These are phyloP conservation scores for Claviceps fusiformis DNA, from an alignment of 2,329 filamentous ascomycete species.

Conservation along the genomic window DNA sequence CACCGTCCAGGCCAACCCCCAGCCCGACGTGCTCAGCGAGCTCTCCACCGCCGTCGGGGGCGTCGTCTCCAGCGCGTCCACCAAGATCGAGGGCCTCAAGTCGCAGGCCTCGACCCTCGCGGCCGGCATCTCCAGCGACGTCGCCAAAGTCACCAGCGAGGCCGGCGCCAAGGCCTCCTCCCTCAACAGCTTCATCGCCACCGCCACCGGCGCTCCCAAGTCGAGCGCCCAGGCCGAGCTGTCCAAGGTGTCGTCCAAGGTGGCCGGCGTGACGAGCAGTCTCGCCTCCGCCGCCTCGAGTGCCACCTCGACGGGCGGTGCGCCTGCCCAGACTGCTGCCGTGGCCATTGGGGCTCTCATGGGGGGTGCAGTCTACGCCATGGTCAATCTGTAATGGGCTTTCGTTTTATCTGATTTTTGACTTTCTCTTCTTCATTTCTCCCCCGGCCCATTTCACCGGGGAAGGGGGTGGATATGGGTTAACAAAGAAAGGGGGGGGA, in stretches of 20 bases:
- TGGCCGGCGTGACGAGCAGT: conserved; percentile 8
- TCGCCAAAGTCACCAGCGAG: conserved; percentile 7
- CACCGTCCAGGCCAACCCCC: conserved; percentile 15
- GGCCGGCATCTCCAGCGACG: conserved; percentile 6
- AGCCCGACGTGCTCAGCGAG: conserved; percentile 3
- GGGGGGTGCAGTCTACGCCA: conserved; percentile 30
- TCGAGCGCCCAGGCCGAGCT: conserved; percentile 14
- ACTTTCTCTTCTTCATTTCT: too few relatives aligned
- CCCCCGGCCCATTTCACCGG: too few relatives aligned
- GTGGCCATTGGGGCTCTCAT: conserved; percentile 32
- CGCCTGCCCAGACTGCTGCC: conserved; percentile 26
- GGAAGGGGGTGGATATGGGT: too few relatives aligned
- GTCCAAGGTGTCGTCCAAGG: conserved; percentile 8
- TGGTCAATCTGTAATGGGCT: conserved; percentile 26
- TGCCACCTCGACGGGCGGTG: conserved; percentile 8
- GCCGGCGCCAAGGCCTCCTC: conserved; percentile 14
- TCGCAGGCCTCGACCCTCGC: conserved; percentile 5
- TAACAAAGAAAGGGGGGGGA: too few relatives aligned
- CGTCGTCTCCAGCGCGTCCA: not conserved
- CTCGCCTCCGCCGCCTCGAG: conserved; percentile 7
- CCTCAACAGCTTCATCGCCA: conserved; percentile 10
- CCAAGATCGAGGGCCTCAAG: not conserved
- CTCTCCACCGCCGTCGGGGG: conserved; percentile 3
- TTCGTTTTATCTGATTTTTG: not conserved
- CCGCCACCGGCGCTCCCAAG: conserved; percentile 9